Evolutionary conservation across 192 early-diverging fungal species (phyloP), one percentile per base, ranked within the genome.

Genomic region (Helicostylum pulchrum): DNA sequence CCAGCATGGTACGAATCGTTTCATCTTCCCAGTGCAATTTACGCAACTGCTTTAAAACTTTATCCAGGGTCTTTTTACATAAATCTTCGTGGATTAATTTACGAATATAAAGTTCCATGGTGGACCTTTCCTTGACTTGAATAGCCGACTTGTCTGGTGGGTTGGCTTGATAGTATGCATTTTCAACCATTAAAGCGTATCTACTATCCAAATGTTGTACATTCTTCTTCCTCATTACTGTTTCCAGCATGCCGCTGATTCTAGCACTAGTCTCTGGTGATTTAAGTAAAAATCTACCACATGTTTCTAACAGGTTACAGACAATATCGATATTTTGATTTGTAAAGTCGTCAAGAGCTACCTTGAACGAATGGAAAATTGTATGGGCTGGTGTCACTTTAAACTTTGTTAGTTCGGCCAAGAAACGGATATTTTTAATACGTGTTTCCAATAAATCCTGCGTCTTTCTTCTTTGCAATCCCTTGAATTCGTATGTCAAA

Each of bases 401-500:
- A 77, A 99, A 99, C 74, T 99, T 99, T 36, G 90, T 88, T 44
- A 99, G 85, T 74, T 98, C 95, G 15, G 88, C 87, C 61, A 99
- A 79, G 71, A 87, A 96, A 54, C 89, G 83, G 52, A 91, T 85
- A 65, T 93, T 94, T 78, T 92, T 95, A 39, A 86, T 73, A 44
- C 87, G 84, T 14, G 90, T 85, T 67, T 95, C 92, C 6, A 88
- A 72, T 21, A 90, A 80, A 52, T 88, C 81, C 11, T 81, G 72
- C 2, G 87, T 85, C 46, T 90, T 91, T 66, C 87, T 88, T 61
- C 77, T 83, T 57, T 88, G 83, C n/a, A 90, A 74, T 68, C 83
- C 78, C 58, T 87, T 83, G 74, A 94, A 88, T 62, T 89, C 69
- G 44, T 79, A 68, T 74, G 89, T 90, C 46, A 97, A 58, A 49